Conservation (phyloP, 2,329 filamentous ascomycete species). For the Plenodomus tracheiphilus region DNA sequence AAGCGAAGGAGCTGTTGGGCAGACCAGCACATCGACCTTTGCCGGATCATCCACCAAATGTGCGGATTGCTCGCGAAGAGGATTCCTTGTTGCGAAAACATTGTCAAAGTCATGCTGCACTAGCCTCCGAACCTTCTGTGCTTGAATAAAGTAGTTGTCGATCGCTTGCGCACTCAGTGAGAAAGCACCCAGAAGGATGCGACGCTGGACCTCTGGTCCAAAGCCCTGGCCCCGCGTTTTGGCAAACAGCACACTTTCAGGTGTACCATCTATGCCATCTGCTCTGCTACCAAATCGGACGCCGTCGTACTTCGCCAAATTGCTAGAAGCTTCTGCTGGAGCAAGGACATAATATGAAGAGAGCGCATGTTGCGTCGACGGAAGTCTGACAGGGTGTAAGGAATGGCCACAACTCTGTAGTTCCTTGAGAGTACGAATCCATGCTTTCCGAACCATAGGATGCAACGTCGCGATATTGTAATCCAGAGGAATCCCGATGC, state of each 20-base stretch:
- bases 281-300: conserved; percentile 79
- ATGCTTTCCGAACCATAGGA: conserved; percentile 68
- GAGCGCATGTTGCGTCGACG: conserved; percentile 80
- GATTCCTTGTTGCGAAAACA: conserved; percentile 72
- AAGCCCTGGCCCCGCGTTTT: conserved; percentile 74
- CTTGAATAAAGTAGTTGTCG: conserved; percentile 95
- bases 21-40: conserved; percentile 83
- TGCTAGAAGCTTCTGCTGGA: conserved; percentile 92
- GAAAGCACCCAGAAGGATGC: conserved; percentile 88
- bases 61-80: conserved; percentile 55
- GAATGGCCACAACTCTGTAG: conserved; percentile 69
- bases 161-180: conserved; percentile 87
- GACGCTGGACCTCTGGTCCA: conserved; percentile 80
- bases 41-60: conserved; percentile 45
- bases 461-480: conserved; percentile 88
- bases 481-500: conserved; percentile 67
- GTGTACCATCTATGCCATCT: conserved; percentile 58
- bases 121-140: conserved; percentile 81
- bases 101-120: conserved; percentile 86
- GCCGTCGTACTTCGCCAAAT: conserved; percentile 95
- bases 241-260: conserved; percentile 64
- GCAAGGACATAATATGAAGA: conserved; percentile 95
- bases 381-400: conserved; percentile 77
- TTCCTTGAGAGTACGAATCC: conserved; percentile 63
- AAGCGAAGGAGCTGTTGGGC: conserved; percentile 80